phyloP scores from a whole-genome alignment of 2,329 filamentous ascomycete species.

The Xylaria sp. region DNA sequence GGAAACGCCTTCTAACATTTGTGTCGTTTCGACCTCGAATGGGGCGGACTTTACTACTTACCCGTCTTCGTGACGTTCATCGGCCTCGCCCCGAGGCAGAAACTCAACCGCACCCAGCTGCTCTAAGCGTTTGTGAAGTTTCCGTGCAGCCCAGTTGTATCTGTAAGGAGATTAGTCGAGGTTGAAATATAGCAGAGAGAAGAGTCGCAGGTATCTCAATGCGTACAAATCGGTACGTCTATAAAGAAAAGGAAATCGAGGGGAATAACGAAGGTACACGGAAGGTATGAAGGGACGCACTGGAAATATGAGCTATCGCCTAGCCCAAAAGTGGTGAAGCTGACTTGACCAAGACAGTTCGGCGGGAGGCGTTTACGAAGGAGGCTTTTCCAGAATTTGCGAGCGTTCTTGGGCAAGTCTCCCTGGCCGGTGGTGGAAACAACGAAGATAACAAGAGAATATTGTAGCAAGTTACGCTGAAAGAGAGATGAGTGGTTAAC shows the following conservation, averaged over 20 bases:
- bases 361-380: conserved; percentile 80
- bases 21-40: not conserved
- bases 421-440: conserved; percentile 95
- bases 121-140: conserved; percentile 83
- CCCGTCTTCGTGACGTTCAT: conserved; percentile 94
- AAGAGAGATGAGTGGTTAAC: conserved; percentile 16
- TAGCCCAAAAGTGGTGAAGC: conserved; percentile 87
- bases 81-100: conserved; percentile 83
- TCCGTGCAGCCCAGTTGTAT: conserved; percentile 92
- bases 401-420: conserved; percentile 86
- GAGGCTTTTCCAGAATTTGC: conserved; percentile 84
- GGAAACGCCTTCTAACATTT: not conserved
- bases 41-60: conserved; percentile 30
- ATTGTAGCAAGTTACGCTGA: conserved; percentile 62
- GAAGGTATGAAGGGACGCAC: conserved; percentile 57
- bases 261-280: not conserved
- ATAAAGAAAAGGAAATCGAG: not conserved
- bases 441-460: conserved; percentile 76
- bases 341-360: conserved; percentile 72
- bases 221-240: not conserved
- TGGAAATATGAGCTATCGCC: conserved; percentile 96
- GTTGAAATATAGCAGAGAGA: conserved; percentile 1
- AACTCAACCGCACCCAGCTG: conserved; percentile 85
- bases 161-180: conserved; percentile 54
- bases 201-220: not conserved